These are phyloP conservation scores for Scleromitrula shiraiana DNA, from an alignment of 2,329 filamentous ascomycete species.

Conservation along the genomic window DNA sequence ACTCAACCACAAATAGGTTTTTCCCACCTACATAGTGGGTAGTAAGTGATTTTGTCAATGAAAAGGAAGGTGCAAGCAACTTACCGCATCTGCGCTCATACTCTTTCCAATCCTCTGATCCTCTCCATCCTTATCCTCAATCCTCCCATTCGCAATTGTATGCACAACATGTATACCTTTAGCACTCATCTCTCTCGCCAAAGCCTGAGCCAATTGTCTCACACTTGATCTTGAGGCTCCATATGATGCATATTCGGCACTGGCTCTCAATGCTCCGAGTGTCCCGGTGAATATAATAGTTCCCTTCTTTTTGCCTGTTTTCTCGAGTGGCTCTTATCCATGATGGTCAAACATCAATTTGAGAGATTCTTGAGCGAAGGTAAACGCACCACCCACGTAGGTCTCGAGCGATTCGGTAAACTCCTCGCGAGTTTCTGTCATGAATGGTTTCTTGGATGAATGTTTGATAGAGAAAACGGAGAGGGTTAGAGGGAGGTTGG, in stretches of 20 bases:
- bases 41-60: no score
- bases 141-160: constrained; percentile 47
- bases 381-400: constrained; percentile 48
- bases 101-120: constrained; percentile 40
- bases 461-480: constrained; percentile 51
- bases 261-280: constrained; percentile 44
- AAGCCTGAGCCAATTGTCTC: constrained; percentile 45
- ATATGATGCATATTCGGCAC: constrained; percentile 46
- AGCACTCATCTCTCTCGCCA: constrained; percentile 49
- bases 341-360: constrained; percentile 45
- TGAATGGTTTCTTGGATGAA: constrained; percentile 44
- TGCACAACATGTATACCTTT: constrained; percentile 52
- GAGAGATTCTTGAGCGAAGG: constrained; percentile 45
- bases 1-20: constrained; percentile 45
- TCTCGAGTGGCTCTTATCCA: constrained; percentile 36
- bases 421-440: constrained; percentile 43
- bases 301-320: constrained; percentile 44
- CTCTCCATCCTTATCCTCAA: constrained; percentile 42
- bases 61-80: background rate
- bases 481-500: constrained; percentile 41
- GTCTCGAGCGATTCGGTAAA: constrained; percentile 40
- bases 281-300: constrained; percentile 51
- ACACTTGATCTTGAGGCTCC: constrained; percentile 38
- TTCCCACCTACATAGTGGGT: constrained; percentile 28
- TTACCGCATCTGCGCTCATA: constrained; percentile 49